Percentiles rank a stretch among this genome's conserved stretches.
Evolutionary conservation across 2,329 filamentous ascomycete species (phyloP).

Genomic region (Ophiostoma ulmi): DNA sequence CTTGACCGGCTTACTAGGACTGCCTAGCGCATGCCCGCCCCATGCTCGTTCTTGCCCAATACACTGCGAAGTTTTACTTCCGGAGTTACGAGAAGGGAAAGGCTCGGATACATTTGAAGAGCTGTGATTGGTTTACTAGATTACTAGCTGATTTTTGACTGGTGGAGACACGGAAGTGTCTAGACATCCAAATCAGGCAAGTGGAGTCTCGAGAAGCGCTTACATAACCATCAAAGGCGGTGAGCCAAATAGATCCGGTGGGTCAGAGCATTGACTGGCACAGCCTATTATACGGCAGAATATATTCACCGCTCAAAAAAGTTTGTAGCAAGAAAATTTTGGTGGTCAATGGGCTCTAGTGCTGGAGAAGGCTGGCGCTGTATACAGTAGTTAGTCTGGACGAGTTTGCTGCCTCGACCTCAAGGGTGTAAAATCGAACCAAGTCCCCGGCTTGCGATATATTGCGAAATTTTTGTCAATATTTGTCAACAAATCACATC

Average conservation of each 20-base stretch:
- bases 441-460: background rate
- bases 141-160: background rate
- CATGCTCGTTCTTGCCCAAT: too few species aligned
- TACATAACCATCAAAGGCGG: background rate
- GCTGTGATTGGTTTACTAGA: background rate
- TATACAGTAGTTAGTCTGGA: background rate
- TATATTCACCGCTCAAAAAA: constrained; percentile 27
- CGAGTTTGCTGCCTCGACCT: constrained; percentile 3
- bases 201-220: background rate
- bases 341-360: constrained; percentile 7
- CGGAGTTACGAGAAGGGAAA: background rate
- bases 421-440: constrained; percentile 9
- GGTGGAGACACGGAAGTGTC: background rate
- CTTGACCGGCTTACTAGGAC: background rate
- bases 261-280: background rate
- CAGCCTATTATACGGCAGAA: constrained; percentile 18
- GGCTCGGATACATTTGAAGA: background rate
- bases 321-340: constrained; percentile 22
- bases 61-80: background rate
- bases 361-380: constrained; percentile 12
- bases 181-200: background rate
- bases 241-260: background rate
- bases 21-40: background rate
- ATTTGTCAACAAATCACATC: background rate
- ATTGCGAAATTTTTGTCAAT: constrained; percentile 12